phyloP scores from a whole-genome alignment of 208 protist genomes.

The Trypanosoma lewisi region DNA sequence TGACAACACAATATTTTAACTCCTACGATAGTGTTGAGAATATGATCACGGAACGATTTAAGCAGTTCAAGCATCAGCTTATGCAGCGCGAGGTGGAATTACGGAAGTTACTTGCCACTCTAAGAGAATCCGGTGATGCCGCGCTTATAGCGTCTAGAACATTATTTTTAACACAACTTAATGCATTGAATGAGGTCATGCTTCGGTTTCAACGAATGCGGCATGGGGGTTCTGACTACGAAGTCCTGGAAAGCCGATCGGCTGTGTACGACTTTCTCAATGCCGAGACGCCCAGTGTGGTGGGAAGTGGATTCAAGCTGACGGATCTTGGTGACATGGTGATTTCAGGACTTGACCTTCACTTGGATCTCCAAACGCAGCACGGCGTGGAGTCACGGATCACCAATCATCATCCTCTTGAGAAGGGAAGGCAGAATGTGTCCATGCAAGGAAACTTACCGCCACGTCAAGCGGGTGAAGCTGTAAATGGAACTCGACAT shows the following conservation, averaged over 20 bases:
- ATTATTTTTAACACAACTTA: conserved; percentile 50
- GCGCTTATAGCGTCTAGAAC: conserved; percentile 41
- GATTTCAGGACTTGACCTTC: conserved; percentile 43
- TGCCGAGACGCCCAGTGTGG: conserved; percentile 40
- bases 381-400: neutral
- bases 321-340: conserved; percentile 45
- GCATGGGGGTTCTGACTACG: conserved; percentile 54
- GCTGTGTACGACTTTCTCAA: conserved; percentile 32
- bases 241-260: conserved; percentile 56
- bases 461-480: conserved; percentile 18
- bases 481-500: neutral
- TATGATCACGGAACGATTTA: conserved; percentile 70
- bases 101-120: conserved; percentile 41
- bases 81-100: conserved; percentile 69
- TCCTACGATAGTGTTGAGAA: conserved; percentile 75
- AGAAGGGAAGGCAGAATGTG: neutral
- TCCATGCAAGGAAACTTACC: neutral
- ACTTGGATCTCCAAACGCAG: conserved; percentile 44
- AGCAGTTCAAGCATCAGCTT: conserved; percentile 60
- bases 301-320: conserved; percentile 63
- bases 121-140: conserved; percentile 64
- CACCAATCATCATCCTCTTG: neutral
- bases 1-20: conserved; percentile 49
- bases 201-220: conserved; percentile 51
- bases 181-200: conserved; percentile 49